These are phyloP conservation scores for Canavalia ensiformis DNA, from an alignment of 306 rosid genomes.

Conservation along the genomic window DNA sequence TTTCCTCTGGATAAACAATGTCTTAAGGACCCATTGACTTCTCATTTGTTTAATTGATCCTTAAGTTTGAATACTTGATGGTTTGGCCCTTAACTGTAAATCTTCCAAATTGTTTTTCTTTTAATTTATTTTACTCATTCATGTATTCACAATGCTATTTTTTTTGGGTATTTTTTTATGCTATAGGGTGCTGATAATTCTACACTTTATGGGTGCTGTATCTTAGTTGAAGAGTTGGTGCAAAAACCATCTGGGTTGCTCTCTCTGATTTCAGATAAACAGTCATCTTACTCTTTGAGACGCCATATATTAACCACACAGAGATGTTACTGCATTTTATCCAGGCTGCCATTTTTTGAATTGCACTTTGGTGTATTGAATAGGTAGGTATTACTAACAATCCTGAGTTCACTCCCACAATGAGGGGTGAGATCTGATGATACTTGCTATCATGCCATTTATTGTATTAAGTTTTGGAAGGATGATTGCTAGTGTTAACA, in stretches of 20 bases:
- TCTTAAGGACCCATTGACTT: constrained; percentile 11
- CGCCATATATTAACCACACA: constrained; percentile 86
- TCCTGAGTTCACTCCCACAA: constrained; percentile 29
- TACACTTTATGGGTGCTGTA: constrained; percentile 95
- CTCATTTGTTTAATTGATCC: constrained; percentile 18
- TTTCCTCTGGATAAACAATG: not conserved
- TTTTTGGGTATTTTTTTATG: constrained; percentile 1
- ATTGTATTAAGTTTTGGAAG: constrained; percentile 16
- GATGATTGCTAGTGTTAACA: constrained; percentile 28
- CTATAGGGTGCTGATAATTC: constrained; percentile 94
- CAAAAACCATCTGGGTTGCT: constrained; percentile 90
- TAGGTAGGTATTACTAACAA: constrained; percentile 61
- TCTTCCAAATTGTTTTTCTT: constrained; percentile 10
- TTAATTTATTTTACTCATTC: constrained; percentile 5
- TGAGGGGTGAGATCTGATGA: constrained; percentile 25
- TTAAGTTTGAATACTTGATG: constrained; percentile 6
- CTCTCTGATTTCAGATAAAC: constrained; percentile 74
- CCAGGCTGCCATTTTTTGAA: constrained; percentile 93
- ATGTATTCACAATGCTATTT: not conserved
- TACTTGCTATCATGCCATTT: constrained; percentile 36
- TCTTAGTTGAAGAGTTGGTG: constrained; percentile 93
- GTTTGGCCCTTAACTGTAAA: not conserved
- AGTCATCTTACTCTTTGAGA: constrained; percentile 67
- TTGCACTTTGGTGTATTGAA: constrained; percentile 94
- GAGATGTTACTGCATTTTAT: constrained; percentile 96